Evolutionary conservation across 306 rosid genomes (phyloP).

Genomic region (Myrica gale): DNA sequence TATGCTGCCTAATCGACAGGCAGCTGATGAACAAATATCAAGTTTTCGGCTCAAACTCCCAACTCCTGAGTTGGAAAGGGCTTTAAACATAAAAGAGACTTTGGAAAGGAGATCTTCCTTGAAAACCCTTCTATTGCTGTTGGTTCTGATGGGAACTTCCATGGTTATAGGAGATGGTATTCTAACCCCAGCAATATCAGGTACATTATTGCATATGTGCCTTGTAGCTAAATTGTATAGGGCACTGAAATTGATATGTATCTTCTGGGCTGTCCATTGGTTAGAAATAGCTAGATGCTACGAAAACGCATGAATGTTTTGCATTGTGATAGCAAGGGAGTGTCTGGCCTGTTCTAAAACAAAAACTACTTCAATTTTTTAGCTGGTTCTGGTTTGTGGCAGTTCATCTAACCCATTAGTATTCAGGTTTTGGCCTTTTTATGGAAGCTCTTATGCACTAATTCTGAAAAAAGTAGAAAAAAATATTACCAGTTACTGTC

Average conservation of each 20-base stretch:
- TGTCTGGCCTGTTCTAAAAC: background rate
- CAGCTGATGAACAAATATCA: slow-evolving; percentile 83
- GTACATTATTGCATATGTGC: slow-evolving; percentile 33
- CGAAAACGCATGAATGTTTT: background rate
- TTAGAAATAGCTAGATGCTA: background rate
- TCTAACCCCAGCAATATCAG: slow-evolving; percentile 95
- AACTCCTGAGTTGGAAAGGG: slow-evolving; percentile 90
- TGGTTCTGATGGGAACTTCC: slow-evolving; percentile 93
- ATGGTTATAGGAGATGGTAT: slow-evolving; percentile 98
- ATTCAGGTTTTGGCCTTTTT: background rate
- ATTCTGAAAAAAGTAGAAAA: background rate
- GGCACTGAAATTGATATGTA: background rate
- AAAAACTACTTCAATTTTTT: background rate
- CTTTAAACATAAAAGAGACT: slow-evolving; percentile 66
- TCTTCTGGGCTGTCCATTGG: background rate
- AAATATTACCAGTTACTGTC: background rate
- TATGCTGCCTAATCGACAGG: slow-evolving; percentile 86
- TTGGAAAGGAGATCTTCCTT: slow-evolving; percentile 59
- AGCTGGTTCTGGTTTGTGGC: background rate
- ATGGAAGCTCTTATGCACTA: background rate
- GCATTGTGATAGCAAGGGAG: background rate
- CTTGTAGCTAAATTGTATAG: background rate
- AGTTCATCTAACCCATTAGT: background rate
- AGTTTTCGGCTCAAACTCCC: slow-evolving; percentile 89
- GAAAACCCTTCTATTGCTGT: slow-evolving; percentile 66